Base-by-base conservation (phyloP, 2,329 filamentous ascomycete genomes). In the Alternaria consortialis region DNA sequence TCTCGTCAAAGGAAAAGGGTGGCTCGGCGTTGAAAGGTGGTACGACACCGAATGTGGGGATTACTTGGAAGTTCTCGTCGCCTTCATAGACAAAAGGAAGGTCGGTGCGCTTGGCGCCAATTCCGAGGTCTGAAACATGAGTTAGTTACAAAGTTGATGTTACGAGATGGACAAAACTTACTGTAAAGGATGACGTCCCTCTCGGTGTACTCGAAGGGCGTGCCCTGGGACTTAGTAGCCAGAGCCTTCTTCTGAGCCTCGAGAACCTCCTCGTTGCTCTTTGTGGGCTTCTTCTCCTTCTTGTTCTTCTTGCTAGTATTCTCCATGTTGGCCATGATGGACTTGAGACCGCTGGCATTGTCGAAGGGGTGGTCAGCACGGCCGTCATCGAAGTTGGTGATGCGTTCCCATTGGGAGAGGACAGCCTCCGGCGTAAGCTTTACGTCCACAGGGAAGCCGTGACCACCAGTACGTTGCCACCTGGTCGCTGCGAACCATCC, bases 1-100 rank as follows among this genome's bases (percentile, higher is more conserved):
- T 87, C 58, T 94, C 88, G 75, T 89, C 87, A 73, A 95, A 86
- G 79, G 85, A 88, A 84, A 91, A 98, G 29, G 94, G 92, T 63
- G 89, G 84, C 68, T 91, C 86, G 62, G 93, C 90, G 81, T 91
- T 91, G 83, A 98, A 97, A 73, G 90, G 91, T n/a, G 95, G 95
- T 72, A 99, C 90, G 64, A 98, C 95, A 78, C 94, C 95, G 74
- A 92, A 99, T n/a, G 93, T 96, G 54, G 95, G 95, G 54, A 98
- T 85, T 54, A 92, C 90, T 79, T 97, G 93, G 88, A 99, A 99
- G 79, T 95, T 87, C 56, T 97, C 93, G 74, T 89, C 83, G 74
- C 92, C 91, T 84, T 99, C 95, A 76, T 92, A 99, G 64, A 97
- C 90, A 70, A 96, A 90, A 66, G 90, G 87, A 39, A 99, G 86